Base-by-base conservation (phyloP, 805 yeast species). In the Sugiyamaella mastotermitis region DNA sequence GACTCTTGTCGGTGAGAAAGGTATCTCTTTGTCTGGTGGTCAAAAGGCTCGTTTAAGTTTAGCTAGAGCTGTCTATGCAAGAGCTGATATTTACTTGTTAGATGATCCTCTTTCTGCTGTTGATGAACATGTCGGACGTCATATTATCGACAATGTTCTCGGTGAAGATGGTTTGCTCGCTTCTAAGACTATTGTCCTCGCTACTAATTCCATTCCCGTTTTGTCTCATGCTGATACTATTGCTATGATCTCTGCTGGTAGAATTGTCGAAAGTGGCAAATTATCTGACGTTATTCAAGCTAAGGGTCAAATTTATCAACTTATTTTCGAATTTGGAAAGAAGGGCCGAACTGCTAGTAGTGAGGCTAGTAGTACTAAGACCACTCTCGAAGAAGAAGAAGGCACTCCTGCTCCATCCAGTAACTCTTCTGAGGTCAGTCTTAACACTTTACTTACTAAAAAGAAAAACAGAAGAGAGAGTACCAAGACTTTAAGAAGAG, bases 31-130 rank as follows among this genome's bases (percentile, higher is more conserved):
- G 29, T 80, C 90, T n/a, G 94, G 94, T 40, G 94, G 94, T 36
- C 94, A 84, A 57, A 84, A 84, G 64, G 90, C 94, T 0, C 72
- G 94, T 57, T 72, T 84, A 37, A 75, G 76, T 52, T 62, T 84
- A 43, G 94, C 94, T 3, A 70, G 94, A 55, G 81, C 90, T 2
- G 85, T 82, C 2, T 84, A 84, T 52, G 74, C 79, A 10, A 68
- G 76, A 19, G 71, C 72, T 14, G 86, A 81, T 51, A 78, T 83
- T 17, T 69, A 80, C 28, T 58, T 84, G 35, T 60, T 84, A 37
- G 94, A 84, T 55, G 94, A 84, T 55, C 86, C 83, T 11, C 66
- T 84, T 41, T 76, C 84, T 62, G 94, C 94, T 4, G 94, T 84
- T 5, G 94, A 84, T 59, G 86, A 90, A 22, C 77, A 83, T 51